These are phyloP conservation scores for Tulasnella sp. DNA, from an alignment of 768 basidiomycete genomes.

Conservation along the genomic window DNA sequence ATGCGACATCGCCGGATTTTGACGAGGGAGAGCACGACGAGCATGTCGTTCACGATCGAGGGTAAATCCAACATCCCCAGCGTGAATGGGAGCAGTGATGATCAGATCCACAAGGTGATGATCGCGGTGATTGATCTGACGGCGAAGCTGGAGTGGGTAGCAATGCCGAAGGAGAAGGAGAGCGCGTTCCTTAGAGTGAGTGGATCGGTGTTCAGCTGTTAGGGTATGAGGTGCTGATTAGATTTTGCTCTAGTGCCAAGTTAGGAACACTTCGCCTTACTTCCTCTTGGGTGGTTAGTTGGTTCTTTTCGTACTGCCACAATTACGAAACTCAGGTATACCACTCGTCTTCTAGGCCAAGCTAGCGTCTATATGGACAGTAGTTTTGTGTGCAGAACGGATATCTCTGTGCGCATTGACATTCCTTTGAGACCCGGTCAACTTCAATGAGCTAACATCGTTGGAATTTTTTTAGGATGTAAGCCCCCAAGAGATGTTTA, in stretches of 20 bases:
- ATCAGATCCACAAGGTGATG: slow-evolving; percentile 16
- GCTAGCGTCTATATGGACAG: slow-evolving; percentile 18
- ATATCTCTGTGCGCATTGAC: slow-evolving; percentile 7
- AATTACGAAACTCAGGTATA: too few relatives aligned
- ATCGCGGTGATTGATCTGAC: slow-evolving; percentile 17
- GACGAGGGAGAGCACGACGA: slow-evolving; percentile 9
- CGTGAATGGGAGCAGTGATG: neutral
- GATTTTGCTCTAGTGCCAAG: slow-evolving; percentile 11
- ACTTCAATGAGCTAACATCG: neutral
- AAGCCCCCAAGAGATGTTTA: slow-evolving; percentile 17
- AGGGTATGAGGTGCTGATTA: neutral
- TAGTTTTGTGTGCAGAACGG: slow-evolving; percentile 19
- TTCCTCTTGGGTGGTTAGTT: slow-evolving; percentile 13
- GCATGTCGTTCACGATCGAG: slow-evolving; percentile 17
- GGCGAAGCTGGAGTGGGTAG: slow-evolving; percentile 18
- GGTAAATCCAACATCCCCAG: slow-evolving; percentile 17
- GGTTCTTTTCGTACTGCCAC: too few relatives aligned
- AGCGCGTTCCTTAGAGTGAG: slow-evolving; percentile 16
- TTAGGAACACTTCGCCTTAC: slow-evolving; percentile 16
- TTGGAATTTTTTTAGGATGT: slow-evolving; percentile 4
- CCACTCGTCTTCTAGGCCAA: neutral
- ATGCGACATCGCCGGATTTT: neutral
- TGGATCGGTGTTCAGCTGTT: neutral
- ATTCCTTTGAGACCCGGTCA: neutral
- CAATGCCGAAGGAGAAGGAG: slow-evolving; percentile 16